A percentile compares a stretch with the other conserved stretches of the same genome.
Evolutionary conservation across 495 filamentous ascomycete genomes (phyloP).

Genomic region (Lentithecium fluviatile): DNA sequence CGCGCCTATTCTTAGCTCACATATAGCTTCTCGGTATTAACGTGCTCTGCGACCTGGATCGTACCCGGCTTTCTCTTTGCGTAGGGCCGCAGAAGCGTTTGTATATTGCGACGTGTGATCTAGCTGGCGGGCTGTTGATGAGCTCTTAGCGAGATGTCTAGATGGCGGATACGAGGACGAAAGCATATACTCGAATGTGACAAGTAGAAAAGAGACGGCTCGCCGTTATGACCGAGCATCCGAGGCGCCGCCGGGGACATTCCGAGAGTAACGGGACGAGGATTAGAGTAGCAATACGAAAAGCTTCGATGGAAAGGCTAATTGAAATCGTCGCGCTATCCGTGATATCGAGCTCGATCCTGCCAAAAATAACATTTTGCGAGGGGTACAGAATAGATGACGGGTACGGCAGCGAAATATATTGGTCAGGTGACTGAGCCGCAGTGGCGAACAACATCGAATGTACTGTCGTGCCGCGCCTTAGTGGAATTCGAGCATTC

Average conservation of each 20-base stretch:
- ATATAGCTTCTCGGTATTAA: constrained; percentile 6
- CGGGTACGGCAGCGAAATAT: constrained; percentile 28
- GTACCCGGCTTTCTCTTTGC: constrained; percentile 11
- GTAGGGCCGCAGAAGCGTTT: constrained; percentile 19
- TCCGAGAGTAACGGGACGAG: constrained; percentile 1
- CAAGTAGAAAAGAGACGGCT: neutral
- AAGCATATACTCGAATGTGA: neutral
- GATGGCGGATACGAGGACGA: constrained; percentile 6
- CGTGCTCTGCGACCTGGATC: constrained; percentile 13
- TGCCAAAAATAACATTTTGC: constrained; percentile 28
- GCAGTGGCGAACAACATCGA: constrained; percentile 4
- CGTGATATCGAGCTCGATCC: neutral
- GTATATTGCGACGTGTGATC: constrained; percentile 25
- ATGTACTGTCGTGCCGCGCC: neutral
- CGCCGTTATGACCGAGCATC: constrained; percentile 9
- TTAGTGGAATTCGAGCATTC: no score
- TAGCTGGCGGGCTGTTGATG: constrained; percentile 1
- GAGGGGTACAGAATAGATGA: constrained; percentile 20
- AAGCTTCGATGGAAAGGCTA: constrained; percentile 28
- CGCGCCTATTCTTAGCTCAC: constrained; percentile 24
- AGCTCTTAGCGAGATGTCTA: constrained; percentile 8
- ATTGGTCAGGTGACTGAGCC: constrained; percentile 33
- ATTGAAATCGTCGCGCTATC: constrained; percentile 9
- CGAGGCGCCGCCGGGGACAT: neutral
- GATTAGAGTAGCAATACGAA: constrained; percentile 30